Evolutionary conservation across 345 rosid genomes (phyloP).

Genomic region (Theobroma cacao): DNA sequence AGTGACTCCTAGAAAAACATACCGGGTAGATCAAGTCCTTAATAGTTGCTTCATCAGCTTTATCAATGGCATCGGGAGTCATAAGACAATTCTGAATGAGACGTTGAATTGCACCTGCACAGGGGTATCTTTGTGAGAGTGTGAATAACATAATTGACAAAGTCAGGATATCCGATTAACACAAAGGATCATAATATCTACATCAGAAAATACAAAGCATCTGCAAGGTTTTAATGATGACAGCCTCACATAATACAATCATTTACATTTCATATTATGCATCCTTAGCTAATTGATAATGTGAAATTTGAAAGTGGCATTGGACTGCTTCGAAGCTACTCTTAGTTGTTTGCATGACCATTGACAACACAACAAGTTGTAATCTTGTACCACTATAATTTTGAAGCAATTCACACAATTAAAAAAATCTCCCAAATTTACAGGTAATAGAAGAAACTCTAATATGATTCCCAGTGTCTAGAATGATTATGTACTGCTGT

Average conservation of each 20-base stretch:
- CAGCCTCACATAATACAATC: neutral
- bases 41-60: constrained; percentile 74
- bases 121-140: constrained; percentile 3
- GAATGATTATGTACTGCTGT: neutral
- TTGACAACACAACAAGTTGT: neutral
- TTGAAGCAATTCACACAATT: neutral
- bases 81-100: constrained; percentile 69
- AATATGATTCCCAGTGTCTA: neutral
- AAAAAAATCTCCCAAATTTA: neutral
- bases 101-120: constrained; percentile 82
- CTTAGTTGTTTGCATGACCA: neutral
- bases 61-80: constrained; percentile 74
- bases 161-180: neutral
- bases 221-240: neutral
- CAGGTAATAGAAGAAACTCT: neutral
- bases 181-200: neutral
- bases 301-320: neutral
- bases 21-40: constrained; percentile 88
- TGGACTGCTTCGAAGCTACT: neutral
- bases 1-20: constrained; percentile 15
- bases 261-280: neutral
- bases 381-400: neutral
- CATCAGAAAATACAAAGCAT: neutral
- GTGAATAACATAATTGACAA: constrained; percentile 3
- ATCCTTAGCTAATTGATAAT: neutral